phyloP scores from a whole-genome alignment of 2,329 filamentous ascomycete species.

The Clarireedia monteithiana region DNA sequence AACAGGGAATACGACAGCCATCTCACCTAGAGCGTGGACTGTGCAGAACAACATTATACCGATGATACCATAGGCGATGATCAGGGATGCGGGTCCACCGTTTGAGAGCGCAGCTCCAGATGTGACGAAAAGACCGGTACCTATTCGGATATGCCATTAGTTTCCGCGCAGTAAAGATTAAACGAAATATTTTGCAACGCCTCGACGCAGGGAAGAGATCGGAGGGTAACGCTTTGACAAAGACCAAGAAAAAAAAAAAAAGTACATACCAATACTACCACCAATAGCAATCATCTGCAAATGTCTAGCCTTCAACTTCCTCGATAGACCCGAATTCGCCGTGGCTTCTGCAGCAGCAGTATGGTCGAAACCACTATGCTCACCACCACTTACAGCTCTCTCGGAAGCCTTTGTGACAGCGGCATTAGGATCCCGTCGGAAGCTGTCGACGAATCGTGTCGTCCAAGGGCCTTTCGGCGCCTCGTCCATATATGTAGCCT shows the following conservation, averaged over 20 bases:
- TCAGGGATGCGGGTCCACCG: slow-evolving; percentile 31
- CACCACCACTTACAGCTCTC: neutral
- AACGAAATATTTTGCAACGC: no score
- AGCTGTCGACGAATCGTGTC: slow-evolving; percentile 23
- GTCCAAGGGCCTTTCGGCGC: slow-evolving; percentile 15
- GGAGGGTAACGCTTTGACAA: neutral
- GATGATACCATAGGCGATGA: slow-evolving; percentile 27
- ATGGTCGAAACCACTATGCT: slow-evolving; percentile 45
- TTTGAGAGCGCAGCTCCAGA: slow-evolving; percentile 26
- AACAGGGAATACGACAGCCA: slow-evolving; percentile 86
- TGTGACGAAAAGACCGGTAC: slow-evolving; percentile 33
- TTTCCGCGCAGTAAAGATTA: no score
- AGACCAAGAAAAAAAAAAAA: neutral
- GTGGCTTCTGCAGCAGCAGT: slow-evolving; percentile 55
- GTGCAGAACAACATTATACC: slow-evolving; percentile 56
- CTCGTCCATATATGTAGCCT: neutral
- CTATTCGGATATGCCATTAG: slow-evolving; percentile 47
- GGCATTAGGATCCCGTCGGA: slow-evolving; percentile 34
- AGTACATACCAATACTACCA: slow-evolving; percentile 18
- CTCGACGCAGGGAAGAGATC: no score
- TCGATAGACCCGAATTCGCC: slow-evolving; percentile 64
- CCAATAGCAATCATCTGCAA: slow-evolving; percentile 52
- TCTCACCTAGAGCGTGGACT: slow-evolving; percentile 82
- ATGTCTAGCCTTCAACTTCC: slow-evolving; percentile 44
- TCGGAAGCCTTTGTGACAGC: slow-evolving; percentile 32